phyloP scores from a whole-genome alignment of 495 filamentous ascomycete genomes.

The Xylaria acuta region DNA sequence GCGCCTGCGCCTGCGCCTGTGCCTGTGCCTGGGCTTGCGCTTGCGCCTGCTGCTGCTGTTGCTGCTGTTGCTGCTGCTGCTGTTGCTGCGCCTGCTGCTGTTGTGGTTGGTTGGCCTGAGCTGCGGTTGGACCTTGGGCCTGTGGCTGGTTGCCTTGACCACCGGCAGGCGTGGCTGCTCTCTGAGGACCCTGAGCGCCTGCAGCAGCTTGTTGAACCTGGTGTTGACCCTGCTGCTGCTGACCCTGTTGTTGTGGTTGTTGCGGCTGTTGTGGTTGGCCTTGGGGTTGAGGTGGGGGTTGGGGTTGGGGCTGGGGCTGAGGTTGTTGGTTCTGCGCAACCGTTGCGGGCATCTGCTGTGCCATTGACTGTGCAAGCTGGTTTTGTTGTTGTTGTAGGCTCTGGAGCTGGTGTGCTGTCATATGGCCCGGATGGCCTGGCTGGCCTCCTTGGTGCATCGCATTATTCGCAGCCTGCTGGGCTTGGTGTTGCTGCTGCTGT shows the following conservation, averaged over 20 bases:
- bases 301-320: conserved; percentile 42
- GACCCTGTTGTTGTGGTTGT: conserved; percentile 40
- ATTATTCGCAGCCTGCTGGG: conserved; percentile 55
- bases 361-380: conserved; percentile 41
- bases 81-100: conserved; percentile 55
- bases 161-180: conserved; percentile 39
- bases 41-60: conserved; percentile 28
- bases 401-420: conserved; percentile 49
- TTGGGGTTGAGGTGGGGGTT: conserved; percentile 36
- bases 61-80: conserved; percentile 44
- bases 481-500: conserved; percentile 59
- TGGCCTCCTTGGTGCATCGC: conserved; percentile 52
- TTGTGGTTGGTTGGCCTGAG: conserved; percentile 54
- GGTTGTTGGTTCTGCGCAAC: conserved; percentile 42
- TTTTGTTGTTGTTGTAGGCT: conserved; percentile 41
- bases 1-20: too few relatives aligned
- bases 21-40: too few relatives aligned
- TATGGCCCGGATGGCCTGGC: conserved; percentile 50
- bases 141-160: conserved; percentile 43
- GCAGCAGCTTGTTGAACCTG: conserved; percentile 33
- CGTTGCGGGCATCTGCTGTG: conserved; percentile 32
- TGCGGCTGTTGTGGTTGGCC: conserved; percentile 43
- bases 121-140: conserved; percentile 34
- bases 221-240: conserved; percentile 38
- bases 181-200: conserved; percentile 36